phyloP scores from a whole-genome alignment of 371 early-diverging fungal species.

The Entomophthora muscae region DNA sequence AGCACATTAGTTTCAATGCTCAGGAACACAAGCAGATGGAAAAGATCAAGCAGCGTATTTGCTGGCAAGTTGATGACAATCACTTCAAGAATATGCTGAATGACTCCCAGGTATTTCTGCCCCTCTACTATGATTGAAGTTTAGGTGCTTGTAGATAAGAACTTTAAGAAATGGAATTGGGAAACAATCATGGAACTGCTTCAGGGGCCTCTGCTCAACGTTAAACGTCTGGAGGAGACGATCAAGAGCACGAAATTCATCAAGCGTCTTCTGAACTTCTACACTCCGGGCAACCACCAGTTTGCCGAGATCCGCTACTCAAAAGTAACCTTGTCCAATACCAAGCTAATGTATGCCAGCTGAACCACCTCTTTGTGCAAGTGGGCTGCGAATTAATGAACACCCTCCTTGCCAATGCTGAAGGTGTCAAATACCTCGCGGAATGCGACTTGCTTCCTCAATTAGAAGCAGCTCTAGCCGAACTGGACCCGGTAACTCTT shows the following conservation, averaged over 20 bases:
- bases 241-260: conserved; percentile 54
- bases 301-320: conserved; percentile 44
- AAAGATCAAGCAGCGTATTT: conserved; percentile 42
- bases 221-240: conserved; percentile 58
- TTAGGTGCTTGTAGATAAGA: conserved; percentile 47
- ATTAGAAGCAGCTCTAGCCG: conserved; percentile 22
- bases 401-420: conserved; percentile 17
- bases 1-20: background rate
- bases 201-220: conserved; percentile 53
- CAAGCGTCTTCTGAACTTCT: conserved; percentile 55
- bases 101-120: conserved; percentile 43
- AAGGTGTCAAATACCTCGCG: conserved; percentile 22
- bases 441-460: conserved; percentile 23
- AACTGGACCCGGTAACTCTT: conserved; percentile 24
- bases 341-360: background rate
- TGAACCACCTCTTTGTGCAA: conserved; percentile 13
- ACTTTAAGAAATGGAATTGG: conserved; percentile 71
- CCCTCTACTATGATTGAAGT: background rate
- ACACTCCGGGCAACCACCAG: conserved; percentile 47
- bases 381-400: conserved; percentile 25
- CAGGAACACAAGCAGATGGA: conserved; percentile 23
- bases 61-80: conserved; percentile 57
- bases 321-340: conserved; percentile 12
- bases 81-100: conserved; percentile 41
- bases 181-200: conserved; percentile 50